Evolutionary conservation across 2,329 filamentous ascomycete genomes (phyloP), one percentile per base, ranked within the genome.

Genomic region (Diplocarpon rosae): DNA sequence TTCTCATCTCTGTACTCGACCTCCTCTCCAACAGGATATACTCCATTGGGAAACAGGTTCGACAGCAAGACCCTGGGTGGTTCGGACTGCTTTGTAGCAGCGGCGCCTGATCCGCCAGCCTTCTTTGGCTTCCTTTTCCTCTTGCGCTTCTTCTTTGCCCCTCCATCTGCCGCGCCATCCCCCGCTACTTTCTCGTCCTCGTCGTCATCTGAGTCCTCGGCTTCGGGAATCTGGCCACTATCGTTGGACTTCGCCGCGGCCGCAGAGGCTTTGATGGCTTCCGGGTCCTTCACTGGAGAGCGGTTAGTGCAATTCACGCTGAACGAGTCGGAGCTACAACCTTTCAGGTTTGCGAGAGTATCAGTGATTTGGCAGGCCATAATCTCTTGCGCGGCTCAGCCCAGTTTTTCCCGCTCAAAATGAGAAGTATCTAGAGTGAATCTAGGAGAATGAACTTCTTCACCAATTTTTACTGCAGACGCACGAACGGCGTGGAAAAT

Each of bases 331-430:
- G 67, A 95, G 95, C 68, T 88, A 77, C 94, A 53, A 80, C 94
- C 59, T 73, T 94, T 67, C 89, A 96, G 67, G 87, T 96, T 58
- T 83, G 90, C 63, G 92, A 93, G 75, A 89, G 86, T 58, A 95
- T 96, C 63, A 87, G 92, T 38, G 28, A 50, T 42, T 47, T 56
- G 55, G 14, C 55, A 56, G 17, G 57, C 54, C 58, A 60, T 60
- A 14, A 42, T 57, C 45, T 44, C 36, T 45, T 47, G 29, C 37
- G 42, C 44, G 39, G 35, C 31, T 34, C 37, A 37, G 32, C 38
- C 43, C 36, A 39, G 31, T 37, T 33, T 32, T 42, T 14, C 29
- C 32, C 28, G n/a, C 11, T 32, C 10, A 3, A 36, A 35, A 36
- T 35, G 30, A n/a, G 7, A 24, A 42, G 17, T 32, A 32, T 32